Percentiles rank a stretch among this genome's conserved stretches.
phyloP scores from a whole-genome alignment of 768 basidiomycete genomes.

The Rubroboletus pulcherrimus region DNA sequence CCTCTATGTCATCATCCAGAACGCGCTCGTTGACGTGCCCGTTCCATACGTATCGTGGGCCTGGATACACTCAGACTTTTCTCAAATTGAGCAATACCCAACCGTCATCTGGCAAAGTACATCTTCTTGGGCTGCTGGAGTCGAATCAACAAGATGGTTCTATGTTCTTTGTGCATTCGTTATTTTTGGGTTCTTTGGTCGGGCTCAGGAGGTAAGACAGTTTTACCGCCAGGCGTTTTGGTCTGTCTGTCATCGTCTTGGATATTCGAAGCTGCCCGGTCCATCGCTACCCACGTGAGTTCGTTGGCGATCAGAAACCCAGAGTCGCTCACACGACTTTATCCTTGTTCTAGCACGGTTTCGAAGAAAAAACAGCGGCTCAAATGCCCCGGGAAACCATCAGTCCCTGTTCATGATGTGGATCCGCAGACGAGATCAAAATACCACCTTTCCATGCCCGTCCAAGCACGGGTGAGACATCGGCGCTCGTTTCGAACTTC shows the following conservation, averaged over 20 bases:
- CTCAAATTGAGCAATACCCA: slow-evolving; percentile 37
- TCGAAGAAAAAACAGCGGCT: neutral
- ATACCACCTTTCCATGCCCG: neutral
- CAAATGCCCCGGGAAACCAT: neutral
- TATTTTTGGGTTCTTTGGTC: slow-evolving; percentile 54
- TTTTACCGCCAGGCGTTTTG: slow-evolving; percentile 34
- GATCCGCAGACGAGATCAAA: neutral
- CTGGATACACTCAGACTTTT: slow-evolving; percentile 49
- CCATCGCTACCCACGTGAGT: neutral
- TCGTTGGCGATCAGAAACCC: neutral
- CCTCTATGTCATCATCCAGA: slow-evolving; percentile 31
- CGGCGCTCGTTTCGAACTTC: neutral
- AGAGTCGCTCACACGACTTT: neutral
- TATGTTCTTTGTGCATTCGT: slow-evolving; percentile 35
- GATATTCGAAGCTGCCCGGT: neutral
- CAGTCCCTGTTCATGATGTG: neutral
- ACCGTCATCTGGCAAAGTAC: slow-evolving; percentile 35
- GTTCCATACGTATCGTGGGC: slow-evolving; percentile 46
- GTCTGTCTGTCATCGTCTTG: slow-evolving; percentile 19
- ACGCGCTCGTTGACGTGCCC: slow-evolving; percentile 6
- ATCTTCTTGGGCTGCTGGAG: neutral
- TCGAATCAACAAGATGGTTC: slow-evolving; percentile 43
- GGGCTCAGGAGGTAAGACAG: slow-evolving; percentile 47
- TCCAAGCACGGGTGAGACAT: neutral
- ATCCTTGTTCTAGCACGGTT: neutral